phyloP scores from a whole-genome alignment of 805 yeast genomes.

The Candida dajiaensis region DNA sequence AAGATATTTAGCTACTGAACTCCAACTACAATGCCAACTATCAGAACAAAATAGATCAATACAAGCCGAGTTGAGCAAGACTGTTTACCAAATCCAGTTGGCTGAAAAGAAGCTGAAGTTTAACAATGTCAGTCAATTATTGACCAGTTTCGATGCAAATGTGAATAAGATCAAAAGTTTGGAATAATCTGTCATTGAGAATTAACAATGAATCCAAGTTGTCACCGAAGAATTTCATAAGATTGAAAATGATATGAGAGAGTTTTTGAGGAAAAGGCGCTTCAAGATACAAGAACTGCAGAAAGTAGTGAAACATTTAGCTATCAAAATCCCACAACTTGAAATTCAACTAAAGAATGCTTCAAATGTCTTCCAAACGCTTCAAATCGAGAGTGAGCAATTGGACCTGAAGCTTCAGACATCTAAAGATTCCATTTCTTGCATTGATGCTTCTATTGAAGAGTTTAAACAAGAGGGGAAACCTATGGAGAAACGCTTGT shows the following conservation, averaged over 20 bases:
- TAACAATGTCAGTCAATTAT: constrained; percentile 51
- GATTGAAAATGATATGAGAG: constrained; percentile 74
- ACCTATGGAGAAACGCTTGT: constrained; percentile 23
- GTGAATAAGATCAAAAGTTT: constrained; percentile 40
- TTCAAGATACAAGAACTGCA: constrained; percentile 66
- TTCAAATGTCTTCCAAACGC: constrained; percentile 52
- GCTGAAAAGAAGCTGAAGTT: constrained; percentile 49
- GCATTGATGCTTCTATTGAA: constrained; percentile 28
- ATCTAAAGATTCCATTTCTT: constrained; percentile 36
- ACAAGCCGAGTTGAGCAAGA: constrained; percentile 53
- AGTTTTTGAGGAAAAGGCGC: constrained; percentile 74
- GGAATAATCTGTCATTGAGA: constrained; percentile 30
- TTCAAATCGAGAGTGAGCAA: constrained; percentile 70
- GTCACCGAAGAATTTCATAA: constrained; percentile 39
- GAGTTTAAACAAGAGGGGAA: constrained; percentile 28
- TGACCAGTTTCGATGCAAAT: constrained; percentile 43
- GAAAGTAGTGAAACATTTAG: constrained; percentile 40
- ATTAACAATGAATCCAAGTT: constrained; percentile 26
- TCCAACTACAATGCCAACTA: constrained; percentile 37
- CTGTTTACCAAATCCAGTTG: constrained; percentile 52
- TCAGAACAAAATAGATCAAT: constrained; percentile 46
- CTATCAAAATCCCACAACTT: constrained; percentile 27
- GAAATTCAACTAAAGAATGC: constrained; percentile 39
- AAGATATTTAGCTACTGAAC: constrained; percentile 30
- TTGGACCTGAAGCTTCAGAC: constrained; percentile 47